Base-by-base conservation (phyloP, 768 basidiomycete genomes). In the Boletellus emodensis region DNA sequence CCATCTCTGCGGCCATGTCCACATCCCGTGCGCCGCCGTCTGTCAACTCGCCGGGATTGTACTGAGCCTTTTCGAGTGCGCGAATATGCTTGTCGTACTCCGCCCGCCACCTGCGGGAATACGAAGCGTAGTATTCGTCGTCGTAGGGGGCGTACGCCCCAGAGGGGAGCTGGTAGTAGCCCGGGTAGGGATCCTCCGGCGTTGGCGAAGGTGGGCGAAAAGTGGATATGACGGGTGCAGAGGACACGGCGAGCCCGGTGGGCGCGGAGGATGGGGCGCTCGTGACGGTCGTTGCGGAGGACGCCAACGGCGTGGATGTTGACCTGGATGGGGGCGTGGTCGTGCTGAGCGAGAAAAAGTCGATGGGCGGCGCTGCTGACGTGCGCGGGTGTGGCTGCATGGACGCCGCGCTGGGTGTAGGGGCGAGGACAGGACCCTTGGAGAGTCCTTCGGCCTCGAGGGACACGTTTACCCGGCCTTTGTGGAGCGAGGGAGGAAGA, bases 111-210 rank as follows among this genome's bases (percentile, higher is more conserved):
- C 82, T 84, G 49, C 81, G 76, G 59, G 82, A 75, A 64, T 85
- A 87, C 40, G 72, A 76, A 17, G 73, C 75, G 59, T 87, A 93
- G 65, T 87, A 89, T 32, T 62, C 75, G 1, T 80, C 67, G 45
- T 93, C 88, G 61, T 92, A 77, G 0, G 83, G 81, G 22, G 80
- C 85, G 83, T 90, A 94, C 32, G 76, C 67, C 15, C 91, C 91
- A 7, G 87, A 85, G 0, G 91, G 89, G 17, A 87, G 76, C 47
- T 85, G 83, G 58, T 93, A 92, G 71, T 93, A 94, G 6, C 91
- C 91, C 1, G 91, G 91, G 65, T 91, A 90, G 14, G 81, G 79
- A 61, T 93, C 91, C 8, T 74, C 73, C 4, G 80, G 78, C 6
- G 83, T 85, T 1, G 91, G 90, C 46, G 84, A 82, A 1, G 89